phyloP scores from a whole-genome alignment of 192 early-diverging fungal species.

The Coemansia sp. region DNA sequence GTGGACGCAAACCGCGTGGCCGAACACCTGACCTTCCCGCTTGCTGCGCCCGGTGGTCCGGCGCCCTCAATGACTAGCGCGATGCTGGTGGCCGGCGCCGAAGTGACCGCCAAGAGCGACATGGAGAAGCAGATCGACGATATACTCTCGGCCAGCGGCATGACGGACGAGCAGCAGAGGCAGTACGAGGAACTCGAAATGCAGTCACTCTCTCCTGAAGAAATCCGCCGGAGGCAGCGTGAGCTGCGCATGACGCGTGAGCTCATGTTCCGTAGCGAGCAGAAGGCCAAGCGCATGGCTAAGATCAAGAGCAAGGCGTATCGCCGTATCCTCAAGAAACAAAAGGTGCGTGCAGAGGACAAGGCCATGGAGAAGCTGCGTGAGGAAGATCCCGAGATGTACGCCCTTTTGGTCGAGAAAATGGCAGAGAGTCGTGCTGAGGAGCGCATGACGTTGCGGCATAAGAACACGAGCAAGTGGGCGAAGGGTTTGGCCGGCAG shows the following conservation, averaged over 20 bases:
- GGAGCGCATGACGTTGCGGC: conserved; percentile 90
- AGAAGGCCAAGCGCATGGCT: conserved; percentile 83
- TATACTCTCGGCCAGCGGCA: conserved; percentile 67
- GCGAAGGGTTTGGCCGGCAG: conserved; percentile 74
- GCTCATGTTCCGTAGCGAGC: conserved; percentile 89
- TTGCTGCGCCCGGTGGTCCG: background rate
- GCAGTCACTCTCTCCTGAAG: conserved; percentile 78
- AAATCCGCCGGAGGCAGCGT: conserved; percentile 68
- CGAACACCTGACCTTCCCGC: conserved; percentile 74
- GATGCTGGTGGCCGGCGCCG: conserved; percentile 13
- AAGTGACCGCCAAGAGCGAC: conserved; percentile 44
- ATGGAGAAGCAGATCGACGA: conserved; percentile 79
- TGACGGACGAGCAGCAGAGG: conserved; percentile 73
- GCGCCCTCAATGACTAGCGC: conserved; percentile 7
- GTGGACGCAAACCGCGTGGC: conserved; percentile 81
- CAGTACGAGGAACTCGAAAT: conserved; percentile 84
- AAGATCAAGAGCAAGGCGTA: conserved; percentile 99
- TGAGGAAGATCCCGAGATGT: conserved; percentile 66
- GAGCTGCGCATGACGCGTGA: conserved; percentile 91
- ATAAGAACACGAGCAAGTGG: conserved; percentile 97
- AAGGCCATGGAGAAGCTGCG: conserved; percentile 64
- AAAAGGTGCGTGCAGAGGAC: conserved; percentile 61
- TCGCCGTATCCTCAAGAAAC: conserved; percentile 82
- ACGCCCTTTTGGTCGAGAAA: conserved; percentile 40
- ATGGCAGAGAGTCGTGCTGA: conserved; percentile 62